Percentiles rank a stretch among this genome's conserved stretches.
Evolutionary conservation across 2,329 filamentous ascomycete genomes (phyloP).

Genomic region (Clarireedia homoeocarpa): DNA sequence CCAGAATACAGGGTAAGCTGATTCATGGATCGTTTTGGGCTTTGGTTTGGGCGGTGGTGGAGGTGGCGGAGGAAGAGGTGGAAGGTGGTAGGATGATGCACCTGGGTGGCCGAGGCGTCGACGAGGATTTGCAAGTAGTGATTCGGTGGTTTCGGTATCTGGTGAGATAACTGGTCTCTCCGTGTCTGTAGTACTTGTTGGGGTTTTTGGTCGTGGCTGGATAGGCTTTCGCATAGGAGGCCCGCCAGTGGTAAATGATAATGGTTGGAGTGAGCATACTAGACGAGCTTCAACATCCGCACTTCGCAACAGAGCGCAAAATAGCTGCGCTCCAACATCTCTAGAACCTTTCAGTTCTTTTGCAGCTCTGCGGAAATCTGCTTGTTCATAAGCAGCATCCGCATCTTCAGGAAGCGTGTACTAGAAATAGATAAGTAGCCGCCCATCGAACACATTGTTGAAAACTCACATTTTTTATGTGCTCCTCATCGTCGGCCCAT

Average conservation of each 20-base stretch:
- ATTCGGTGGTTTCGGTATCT: slow-evolving; percentile 7
- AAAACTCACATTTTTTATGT: slow-evolving; percentile 47
- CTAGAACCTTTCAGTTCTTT: slow-evolving; percentile 68
- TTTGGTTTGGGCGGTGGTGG: slow-evolving; percentile 39
- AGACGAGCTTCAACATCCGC: slow-evolving; percentile 74
- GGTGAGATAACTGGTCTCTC: slow-evolving; percentile 16
- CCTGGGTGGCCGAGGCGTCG: slow-evolving; percentile 29
- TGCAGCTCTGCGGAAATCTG: slow-evolving; percentile 65
- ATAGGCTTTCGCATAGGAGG: slow-evolving; percentile 31
- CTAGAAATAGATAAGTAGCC: slow-evolving; percentile 21
- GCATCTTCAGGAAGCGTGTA: slow-evolving; percentile 28
- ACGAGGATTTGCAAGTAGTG: slow-evolving; percentile 18
- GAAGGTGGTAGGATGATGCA: slow-evolving; percentile 44
- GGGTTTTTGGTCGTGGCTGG: slow-evolving; percentile 13
- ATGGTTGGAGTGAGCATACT: slow-evolving; percentile 81
- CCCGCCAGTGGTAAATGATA: slow-evolving; percentile 40
- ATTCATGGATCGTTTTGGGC: slow-evolving; percentile 51
- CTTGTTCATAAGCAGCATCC: slow-evolving; percentile 60
- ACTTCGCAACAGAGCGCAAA: slow-evolving; percentile 78
- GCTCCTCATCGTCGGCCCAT: slow-evolving; percentile 65
- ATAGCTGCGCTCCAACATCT: slow-evolving; percentile 83
- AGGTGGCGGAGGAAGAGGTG: slow-evolving; percentile 33
- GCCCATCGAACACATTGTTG: background rate
- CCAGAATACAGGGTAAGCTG: slow-evolving; percentile 82
- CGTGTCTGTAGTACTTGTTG: slow-evolving; percentile 18